Evolutionary conservation across 495 filamentous ascomycete genomes (phyloP), one percentile per base, ranked within the genome.

Genomic region (Ascobolus immersus): DNA sequence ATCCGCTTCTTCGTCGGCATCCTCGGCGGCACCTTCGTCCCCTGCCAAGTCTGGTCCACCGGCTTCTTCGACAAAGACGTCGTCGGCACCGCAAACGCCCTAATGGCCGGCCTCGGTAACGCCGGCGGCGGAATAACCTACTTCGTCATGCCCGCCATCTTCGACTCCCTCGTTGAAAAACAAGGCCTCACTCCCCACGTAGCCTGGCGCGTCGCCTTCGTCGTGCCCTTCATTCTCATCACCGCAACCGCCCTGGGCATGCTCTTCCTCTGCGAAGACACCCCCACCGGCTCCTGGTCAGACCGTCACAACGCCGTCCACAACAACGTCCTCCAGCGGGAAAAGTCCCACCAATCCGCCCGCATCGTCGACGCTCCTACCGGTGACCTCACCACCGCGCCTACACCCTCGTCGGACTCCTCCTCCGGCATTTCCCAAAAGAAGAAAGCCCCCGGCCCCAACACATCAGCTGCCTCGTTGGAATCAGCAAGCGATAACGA

Each of bases 1-100:
- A 57, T 82, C 33, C 71, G 84, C 21, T 91, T 93, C 58, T 93
- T 93, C 54, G 64, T 93, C 34, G 84, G 84, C 22, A 90, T 94
- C 35, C 63, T 94, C 1, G 84, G 84, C 20, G 84, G 74, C 1
- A 65, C 65, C 4, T 94, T 94, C 40, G 82, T 94, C 2, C 84
- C 84, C 2, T 93, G 84, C 51, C 84, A 91, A 43, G 84, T 93
- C 5, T 94, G 84, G 82, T 77, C 73, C 19, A 92, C 84, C 0
- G 81, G 75, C 2, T 93, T 84, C 59, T 91, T 86, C 45, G 84
- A 94, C 57, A 92, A 90, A 59, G 89, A 78, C 46, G 67, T 93
- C 12, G 77, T 94, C 15, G 84, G 84, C 21, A 77, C 77, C 4
- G 78, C 82, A 36, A 94, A 92, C 46, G 71, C 79, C 5, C 54